Percentiles rank a stretch among this genome's conserved stretches.
Conservation (phyloP, 2,329 filamentous ascomycete genomes). For the Chaetothyriales sp. region DNA sequence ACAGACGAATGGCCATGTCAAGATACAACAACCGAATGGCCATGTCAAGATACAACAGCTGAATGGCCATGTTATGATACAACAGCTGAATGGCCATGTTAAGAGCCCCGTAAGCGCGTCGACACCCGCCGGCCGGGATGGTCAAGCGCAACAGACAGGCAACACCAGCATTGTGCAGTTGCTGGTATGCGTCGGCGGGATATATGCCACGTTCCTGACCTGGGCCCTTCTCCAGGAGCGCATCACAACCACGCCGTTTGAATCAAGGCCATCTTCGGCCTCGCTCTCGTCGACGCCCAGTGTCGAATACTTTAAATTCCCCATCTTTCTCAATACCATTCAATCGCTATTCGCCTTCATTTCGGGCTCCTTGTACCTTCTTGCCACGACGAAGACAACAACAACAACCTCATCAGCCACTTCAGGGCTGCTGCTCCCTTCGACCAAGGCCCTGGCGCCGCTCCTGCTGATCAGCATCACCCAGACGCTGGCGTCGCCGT, state of each 20-base stretch:
- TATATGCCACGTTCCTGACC: conserved; percentile 90
- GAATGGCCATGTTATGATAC: conserved; percentile 22
- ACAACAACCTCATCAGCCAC: conserved; percentile 57
- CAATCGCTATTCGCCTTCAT: conserved; percentile 79
- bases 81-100: conserved; percentile 22
- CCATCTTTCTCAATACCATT: conserved; percentile 89
- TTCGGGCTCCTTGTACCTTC: conserved; percentile 68
- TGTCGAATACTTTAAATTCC: conserved; percentile 70
- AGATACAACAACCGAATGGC: too few relatives aligned
- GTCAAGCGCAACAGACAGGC: conserved; percentile 10
- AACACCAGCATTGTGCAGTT: conserved; percentile 59
- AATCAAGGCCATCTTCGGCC: conserved; percentile 37
- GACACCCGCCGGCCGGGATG: not conserved
- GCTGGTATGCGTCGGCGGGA: conserved; percentile 76
- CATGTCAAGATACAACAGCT: conserved; percentile 18
- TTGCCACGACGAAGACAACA: conserved; percentile 42
- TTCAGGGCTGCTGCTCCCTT: conserved; percentile 78
- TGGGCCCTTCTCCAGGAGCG: conserved; percentile 97
- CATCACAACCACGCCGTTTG: conserved; percentile 84
- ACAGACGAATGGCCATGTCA: conserved; percentile 21
- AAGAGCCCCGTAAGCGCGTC: conserved; percentile 6
- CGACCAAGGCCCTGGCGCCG: conserved; percentile 55
- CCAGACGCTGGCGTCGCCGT: conserved; percentile 78
- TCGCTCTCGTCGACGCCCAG: conserved; percentile 19
- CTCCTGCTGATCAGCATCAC: conserved; percentile 76